Evolutionary conservation across 2,329 filamentous ascomycete species (phyloP), one percentile per base, ranked within the genome.

Genomic region (Volutella citrinella): DNA sequence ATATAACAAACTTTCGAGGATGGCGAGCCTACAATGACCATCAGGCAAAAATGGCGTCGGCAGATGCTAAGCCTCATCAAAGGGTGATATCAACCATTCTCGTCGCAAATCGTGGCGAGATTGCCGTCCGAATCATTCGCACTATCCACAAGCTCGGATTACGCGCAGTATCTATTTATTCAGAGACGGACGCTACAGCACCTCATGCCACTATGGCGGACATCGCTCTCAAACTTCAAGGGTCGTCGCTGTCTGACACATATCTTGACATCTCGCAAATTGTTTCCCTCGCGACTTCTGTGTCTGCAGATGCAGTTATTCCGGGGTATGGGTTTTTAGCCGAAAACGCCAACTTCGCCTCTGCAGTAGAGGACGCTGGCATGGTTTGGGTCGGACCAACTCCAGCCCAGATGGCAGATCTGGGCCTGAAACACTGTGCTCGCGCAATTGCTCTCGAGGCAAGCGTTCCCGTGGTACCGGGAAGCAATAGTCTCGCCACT

Each of bases 141-240:
- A 87, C 84, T 13, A 77, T 84, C 13, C 70, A 76, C 12, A 72
- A 78, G 42, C 75, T 84, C 53, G 80, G 81, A 17, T 79, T 87
- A 47, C 70, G 73, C 27, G 81, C 82, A 9, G 82, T 84, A 5
- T 83, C 83, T 1, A 70, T 87, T 30, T 87, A 86, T 56, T 85
- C 84, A 6, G 75, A 50, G 6, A 42, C 39, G 5, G 84, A 88
- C 57, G 70, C 74, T 19, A 65, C 63, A 39, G 74, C 82, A n/a
- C 78, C 83, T 42, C 84, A 88, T 60, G 82, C 83, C 9, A 61
- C 82, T 35, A 76, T 74, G 50, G 85, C 83, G 5, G 80, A 83
- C 3, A 74, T 78, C 48, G 74, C 82, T 4, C 68, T 85, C 29
- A 82, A 79, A 31, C 68, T 88, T 4, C 74, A 79, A 5, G 75